phyloP scores from a whole-genome alignment of 1,284 basidiomycete genomes.

The Cerrena zonata region DNA sequence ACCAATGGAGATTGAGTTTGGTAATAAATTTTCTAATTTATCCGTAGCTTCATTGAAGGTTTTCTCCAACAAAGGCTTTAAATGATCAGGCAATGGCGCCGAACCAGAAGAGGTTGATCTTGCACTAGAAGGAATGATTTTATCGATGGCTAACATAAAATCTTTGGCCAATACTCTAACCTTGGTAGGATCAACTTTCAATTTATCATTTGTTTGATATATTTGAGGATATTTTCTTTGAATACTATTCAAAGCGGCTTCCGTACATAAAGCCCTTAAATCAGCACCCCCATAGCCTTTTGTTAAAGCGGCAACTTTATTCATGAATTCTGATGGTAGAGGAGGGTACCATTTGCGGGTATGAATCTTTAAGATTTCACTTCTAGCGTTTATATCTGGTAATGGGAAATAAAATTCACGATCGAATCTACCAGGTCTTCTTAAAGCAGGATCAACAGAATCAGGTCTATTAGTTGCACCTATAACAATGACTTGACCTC shows the following conservation, averaged over 20 bases:
- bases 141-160: constrained; percentile 97
- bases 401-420: constrained; percentile 97
- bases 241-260: constrained; percentile 93
- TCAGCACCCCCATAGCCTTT: constrained; percentile 99
- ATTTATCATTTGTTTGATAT: constrained; percentile 84
- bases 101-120: constrained; percentile 84
- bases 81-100: constrained; percentile 78
- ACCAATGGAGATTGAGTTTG: too few relatives aligned
- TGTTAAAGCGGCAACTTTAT: constrained; percentile 82
- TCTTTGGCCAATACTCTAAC: constrained; percentile 86
- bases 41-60: constrained; percentile 68
- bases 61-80: constrained; percentile 73
- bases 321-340: constrained; percentile 50
- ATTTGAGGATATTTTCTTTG: constrained; percentile 96
- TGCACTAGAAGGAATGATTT: constrained; percentile 90
- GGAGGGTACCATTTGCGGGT: constrained; percentile 79
- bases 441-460: constrained; percentile 90
- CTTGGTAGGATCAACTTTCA: constrained; percentile 80
- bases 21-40: constrained; percentile 66
- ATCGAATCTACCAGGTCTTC: constrained; percentile 94
- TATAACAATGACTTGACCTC: constrained; percentile 95
- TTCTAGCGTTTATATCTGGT: constrained; percentile 78
- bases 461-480: constrained; percentile 98
- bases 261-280: constrained; percentile 90
- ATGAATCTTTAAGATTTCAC: constrained; percentile 88